phyloP scores from a whole-genome alignment of 148 eudicot genomes.

The Cornus controversa region DNA sequence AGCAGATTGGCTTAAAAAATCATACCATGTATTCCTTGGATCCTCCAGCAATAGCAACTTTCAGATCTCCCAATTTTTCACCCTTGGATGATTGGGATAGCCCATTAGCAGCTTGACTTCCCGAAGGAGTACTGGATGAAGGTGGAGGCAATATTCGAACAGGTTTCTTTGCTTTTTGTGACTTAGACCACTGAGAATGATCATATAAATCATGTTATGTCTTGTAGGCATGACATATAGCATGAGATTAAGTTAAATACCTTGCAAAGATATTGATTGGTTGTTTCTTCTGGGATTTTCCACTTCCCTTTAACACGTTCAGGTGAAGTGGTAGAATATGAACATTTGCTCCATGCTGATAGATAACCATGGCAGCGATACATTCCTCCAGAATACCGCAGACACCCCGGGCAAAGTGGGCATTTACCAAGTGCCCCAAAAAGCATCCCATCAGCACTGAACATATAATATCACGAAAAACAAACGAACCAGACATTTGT shows the following conservation, averaged over 20 bases:
- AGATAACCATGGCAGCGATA: constrained; percentile 77
- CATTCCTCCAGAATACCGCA: constrained; percentile 68
- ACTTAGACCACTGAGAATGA: constrained; percentile 74
- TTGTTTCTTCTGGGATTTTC: constrained; percentile 78
- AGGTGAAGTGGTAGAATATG: constrained; percentile 70
- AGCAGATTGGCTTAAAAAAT: constrained; percentile 8
- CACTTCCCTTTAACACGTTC: constrained; percentile 83
- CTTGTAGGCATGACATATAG: background rate
- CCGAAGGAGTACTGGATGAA: constrained; percentile 39
- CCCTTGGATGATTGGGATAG: constrained; percentile 44
- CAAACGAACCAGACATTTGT: background rate
- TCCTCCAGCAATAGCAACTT: constrained; percentile 61
- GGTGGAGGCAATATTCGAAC: constrained; percentile 61
- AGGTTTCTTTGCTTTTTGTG: constrained; percentile 66
- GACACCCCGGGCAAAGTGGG: constrained; percentile 73
- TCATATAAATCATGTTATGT: constrained; percentile 19
- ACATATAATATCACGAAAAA: constrained; percentile 11
- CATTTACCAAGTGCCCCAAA: constrained; percentile 77
- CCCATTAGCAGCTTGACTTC: constrained; percentile 46
- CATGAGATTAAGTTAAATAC: constrained; percentile 31
- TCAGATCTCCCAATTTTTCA: constrained; percentile 68
- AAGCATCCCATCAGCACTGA: constrained; percentile 96
- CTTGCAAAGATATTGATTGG: constrained; percentile 75
- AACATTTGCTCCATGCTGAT: constrained; percentile 94
- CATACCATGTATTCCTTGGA: constrained; percentile 60